Conservation (phyloP, 768 basidiomycete genomes). For the Lactarius pseudohatsudake region DNA sequence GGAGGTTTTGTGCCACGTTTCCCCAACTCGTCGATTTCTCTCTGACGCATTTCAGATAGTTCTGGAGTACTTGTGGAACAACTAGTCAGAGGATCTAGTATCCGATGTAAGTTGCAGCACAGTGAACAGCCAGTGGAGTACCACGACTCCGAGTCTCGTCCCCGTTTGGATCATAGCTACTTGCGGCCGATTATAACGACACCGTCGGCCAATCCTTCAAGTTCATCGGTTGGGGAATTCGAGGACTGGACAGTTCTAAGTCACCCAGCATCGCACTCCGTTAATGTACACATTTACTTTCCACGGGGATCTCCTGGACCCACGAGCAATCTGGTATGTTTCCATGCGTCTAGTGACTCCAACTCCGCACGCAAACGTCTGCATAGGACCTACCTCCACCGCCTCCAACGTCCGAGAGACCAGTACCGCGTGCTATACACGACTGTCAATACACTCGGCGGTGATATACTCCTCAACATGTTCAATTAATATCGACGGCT, state of each 20-base stretch:
- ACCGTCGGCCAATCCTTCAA: not conserved
- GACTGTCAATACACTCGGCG: not conserved
- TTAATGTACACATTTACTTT: not conserved
- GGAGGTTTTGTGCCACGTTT: not conserved
- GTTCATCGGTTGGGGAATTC: no score
- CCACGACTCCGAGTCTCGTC: not conserved
- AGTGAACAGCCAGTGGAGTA: not conserved
- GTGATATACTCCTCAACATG: not conserved
- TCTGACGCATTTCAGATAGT: not conserved
- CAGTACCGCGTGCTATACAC: not conserved
- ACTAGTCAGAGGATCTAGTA: not conserved
- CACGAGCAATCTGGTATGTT: not conserved
- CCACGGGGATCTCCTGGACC: not conserved
- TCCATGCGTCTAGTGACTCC: not conserved
- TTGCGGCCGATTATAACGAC: not conserved
- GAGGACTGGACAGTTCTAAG: not conserved
- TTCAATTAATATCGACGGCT: not conserved
- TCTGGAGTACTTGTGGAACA: not conserved
- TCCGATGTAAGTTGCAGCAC: not conserved
- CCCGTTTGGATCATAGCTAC: not conserved
- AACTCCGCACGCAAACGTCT: not conserved
- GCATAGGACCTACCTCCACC: not conserved
- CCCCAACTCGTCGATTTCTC: not conserved
- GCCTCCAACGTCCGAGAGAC: not conserved
- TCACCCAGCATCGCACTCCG: not conserved